phyloP scores from a whole-genome alignment of 1,139 yeast species.

The Arxiozyma telluris region DNA sequence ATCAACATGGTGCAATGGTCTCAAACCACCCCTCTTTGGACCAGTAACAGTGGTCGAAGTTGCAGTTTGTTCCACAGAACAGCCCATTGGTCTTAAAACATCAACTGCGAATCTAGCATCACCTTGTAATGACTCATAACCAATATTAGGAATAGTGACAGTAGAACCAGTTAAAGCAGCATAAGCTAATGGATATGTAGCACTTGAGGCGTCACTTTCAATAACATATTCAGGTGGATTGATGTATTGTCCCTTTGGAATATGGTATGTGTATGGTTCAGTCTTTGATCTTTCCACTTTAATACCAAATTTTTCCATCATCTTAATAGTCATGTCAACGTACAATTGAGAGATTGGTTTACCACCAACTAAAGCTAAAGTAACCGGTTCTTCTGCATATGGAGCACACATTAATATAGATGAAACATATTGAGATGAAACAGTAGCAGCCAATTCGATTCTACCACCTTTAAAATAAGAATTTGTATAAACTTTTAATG shows the following conservation, averaged over 20 bases:
- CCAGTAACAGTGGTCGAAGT: slow-evolving; percentile 89
- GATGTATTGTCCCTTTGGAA: slow-evolving; percentile 71
- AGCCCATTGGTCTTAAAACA: slow-evolving; percentile 92
- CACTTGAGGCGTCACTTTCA: slow-evolving; percentile 98
- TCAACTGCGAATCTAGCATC: slow-evolving; percentile 96
- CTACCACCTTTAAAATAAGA: slow-evolving; percentile 78
- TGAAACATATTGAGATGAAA: slow-evolving; percentile 95
- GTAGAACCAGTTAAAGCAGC: slow-evolving; percentile 97
- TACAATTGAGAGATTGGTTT: slow-evolving; percentile 93
- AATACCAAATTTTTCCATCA: slow-evolving; percentile 90
- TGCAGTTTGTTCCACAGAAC: slow-evolving; percentile 71
- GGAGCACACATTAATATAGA: slow-evolving; percentile 98
- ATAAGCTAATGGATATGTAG: slow-evolving; percentile 93
- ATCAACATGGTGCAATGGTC: slow-evolving; percentile 68
- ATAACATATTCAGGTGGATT: slow-evolving; percentile 81
- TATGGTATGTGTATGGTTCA: slow-evolving; percentile 76
- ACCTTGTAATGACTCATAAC: slow-evolving; percentile 86
- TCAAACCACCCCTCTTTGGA: slow-evolving; percentile 60
- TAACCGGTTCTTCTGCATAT: slow-evolving; percentile 80
- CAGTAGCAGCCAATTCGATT: slow-evolving; percentile 89
- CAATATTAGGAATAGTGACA: slow-evolving; percentile 90
- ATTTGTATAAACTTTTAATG: slow-evolving; percentile 64
- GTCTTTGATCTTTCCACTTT: slow-evolving; percentile 60
- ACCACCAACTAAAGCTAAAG: slow-evolving; percentile 84
- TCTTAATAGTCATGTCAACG: slow-evolving; percentile 92